Evolutionary conservation across 1,284 basidiomycete species (phyloP).

Genomic region (Tylopilus sp.): DNA sequence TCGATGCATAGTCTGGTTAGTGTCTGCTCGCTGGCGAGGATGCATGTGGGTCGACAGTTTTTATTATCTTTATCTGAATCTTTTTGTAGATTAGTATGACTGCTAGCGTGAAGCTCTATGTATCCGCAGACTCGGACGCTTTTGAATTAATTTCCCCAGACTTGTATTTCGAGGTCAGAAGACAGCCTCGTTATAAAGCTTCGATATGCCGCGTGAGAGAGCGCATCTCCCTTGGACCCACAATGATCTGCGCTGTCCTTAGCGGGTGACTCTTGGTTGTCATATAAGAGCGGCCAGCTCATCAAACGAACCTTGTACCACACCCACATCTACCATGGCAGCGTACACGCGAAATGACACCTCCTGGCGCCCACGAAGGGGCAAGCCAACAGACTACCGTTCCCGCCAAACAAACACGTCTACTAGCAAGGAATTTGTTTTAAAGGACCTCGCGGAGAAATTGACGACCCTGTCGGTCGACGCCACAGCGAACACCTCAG

Average conservation of each 20-base stretch:
- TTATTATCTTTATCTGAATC: constrained; percentile 37
- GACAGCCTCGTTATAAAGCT: no score
- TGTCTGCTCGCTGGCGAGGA: constrained; percentile 36
- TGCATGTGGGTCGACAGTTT: constrained; percentile 6
- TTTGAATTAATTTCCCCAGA: not conserved
- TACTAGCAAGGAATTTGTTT: constrained; percentile 22
- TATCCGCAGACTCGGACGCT: not conserved
- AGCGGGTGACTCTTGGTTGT: not conserved
- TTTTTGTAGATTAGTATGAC: constrained; percentile 30
- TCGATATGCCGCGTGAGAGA: no score
- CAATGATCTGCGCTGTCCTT: not conserved
- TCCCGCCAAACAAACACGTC: not conserved
- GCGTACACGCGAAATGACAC: constrained; percentile 22
- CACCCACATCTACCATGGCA: constrained; percentile 29
- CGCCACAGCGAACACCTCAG: constrained; percentile 18
- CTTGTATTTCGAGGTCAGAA: no score
- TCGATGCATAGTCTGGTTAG: not conserved
- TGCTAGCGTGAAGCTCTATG: not conserved
- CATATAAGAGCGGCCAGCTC: constrained; percentile 8
- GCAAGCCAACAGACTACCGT: constrained; percentile 16
- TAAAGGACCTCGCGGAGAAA: constrained; percentile 37
- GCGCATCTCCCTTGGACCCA: not conserved
- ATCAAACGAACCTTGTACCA: not conserved
- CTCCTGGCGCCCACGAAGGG: constrained; percentile 25
- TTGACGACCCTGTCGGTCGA: constrained; percentile 30